A percentile compares a stretch with the other conserved stretches of the same genome.
Evolutionary conservation across 2,329 filamentous ascomycete species (phyloP).

Genomic region (Blastomyces gilchristii): DNA sequence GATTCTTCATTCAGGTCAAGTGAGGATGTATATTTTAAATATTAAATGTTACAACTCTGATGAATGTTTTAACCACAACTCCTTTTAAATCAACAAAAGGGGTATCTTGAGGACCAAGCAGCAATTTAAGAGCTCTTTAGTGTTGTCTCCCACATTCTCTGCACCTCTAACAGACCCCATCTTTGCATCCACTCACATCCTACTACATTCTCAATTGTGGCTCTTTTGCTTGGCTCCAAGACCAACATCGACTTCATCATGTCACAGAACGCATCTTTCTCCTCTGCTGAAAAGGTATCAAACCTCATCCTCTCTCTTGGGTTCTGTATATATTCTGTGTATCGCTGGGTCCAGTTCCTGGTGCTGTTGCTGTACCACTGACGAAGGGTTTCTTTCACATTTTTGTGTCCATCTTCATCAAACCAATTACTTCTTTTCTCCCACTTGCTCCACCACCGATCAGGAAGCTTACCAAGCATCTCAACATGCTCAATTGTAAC

Average conservation of each 20-base stretch:
- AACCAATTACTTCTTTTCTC: conserved; percentile 12
- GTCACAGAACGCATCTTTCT: conserved; percentile 13
- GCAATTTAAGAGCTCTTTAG: neutral
- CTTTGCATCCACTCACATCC: conserved; percentile 17
- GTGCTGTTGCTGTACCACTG: conserved; percentile 8
- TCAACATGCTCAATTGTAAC: conserved; percentile 20
- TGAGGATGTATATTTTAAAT: too few relatives aligned
- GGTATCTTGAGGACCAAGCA: neutral
- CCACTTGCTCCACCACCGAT: conserved; percentile 17
- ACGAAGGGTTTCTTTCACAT: conserved; percentile 9
- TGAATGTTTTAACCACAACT: too few relatives aligned
- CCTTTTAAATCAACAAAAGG: too few relatives aligned
- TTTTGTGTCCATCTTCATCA: conserved; percentile 12
- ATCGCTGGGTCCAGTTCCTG: conserved; percentile 6
- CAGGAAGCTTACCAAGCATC: conserved; percentile 19
- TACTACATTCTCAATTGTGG: conserved; percentile 14
- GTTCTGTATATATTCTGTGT: conserved; percentile 10
- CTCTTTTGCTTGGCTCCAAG: conserved; percentile 10
- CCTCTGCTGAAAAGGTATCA: conserved; percentile 13
- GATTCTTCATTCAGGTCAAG: too few relatives aligned
- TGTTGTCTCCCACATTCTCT: conserved; percentile 10
- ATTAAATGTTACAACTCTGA: too few relatives aligned
- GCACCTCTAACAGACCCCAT: conserved; percentile 15
- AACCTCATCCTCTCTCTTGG: conserved; percentile 9
- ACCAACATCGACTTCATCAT: conserved; percentile 18